These are phyloP conservation scores for Jatropha curcas DNA, from an alignment of 345 rosid genomes.

Conservation along the genomic window DNA sequence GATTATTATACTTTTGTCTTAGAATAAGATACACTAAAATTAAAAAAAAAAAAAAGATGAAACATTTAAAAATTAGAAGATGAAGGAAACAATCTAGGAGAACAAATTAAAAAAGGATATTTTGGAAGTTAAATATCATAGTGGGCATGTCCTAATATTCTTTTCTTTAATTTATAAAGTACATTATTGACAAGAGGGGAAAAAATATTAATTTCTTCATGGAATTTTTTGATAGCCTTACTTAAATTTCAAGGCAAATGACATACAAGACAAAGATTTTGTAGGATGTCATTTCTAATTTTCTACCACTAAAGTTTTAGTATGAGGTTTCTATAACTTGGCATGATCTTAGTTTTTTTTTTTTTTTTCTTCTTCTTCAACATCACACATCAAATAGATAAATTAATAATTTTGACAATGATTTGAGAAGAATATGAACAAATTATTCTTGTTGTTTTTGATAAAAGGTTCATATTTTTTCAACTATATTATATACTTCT, in stretches of 20 bases:
- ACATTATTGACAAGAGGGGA: background rate
- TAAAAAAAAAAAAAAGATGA: too few species aligned
- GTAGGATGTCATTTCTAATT: background rate
- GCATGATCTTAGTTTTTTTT: background rate
- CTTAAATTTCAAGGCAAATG: background rate
- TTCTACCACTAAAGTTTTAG: too few species aligned
- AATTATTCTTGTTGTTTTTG: too few species aligned
- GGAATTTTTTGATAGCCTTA: background rate
- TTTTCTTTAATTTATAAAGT: background rate
- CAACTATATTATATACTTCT: too few species aligned
- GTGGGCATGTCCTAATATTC: too few species aligned
- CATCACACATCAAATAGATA: background rate
- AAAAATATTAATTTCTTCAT: background rate
- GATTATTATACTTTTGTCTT: too few species aligned
- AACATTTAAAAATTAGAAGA: too few species aligned
- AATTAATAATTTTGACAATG: background rate
- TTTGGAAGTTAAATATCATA: background rate
- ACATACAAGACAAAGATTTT: too few species aligned
- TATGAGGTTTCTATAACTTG: background rate
- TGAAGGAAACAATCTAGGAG: background rate
- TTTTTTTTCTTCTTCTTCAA: background rate
- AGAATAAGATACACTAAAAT: too few species aligned
- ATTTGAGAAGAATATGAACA: too few species aligned
- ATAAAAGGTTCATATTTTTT: too few species aligned
- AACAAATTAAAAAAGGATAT: too few species aligned